Conservation (phyloP, 2,329 filamentous ascomycete species). For the Fulvia fulva region DNA sequence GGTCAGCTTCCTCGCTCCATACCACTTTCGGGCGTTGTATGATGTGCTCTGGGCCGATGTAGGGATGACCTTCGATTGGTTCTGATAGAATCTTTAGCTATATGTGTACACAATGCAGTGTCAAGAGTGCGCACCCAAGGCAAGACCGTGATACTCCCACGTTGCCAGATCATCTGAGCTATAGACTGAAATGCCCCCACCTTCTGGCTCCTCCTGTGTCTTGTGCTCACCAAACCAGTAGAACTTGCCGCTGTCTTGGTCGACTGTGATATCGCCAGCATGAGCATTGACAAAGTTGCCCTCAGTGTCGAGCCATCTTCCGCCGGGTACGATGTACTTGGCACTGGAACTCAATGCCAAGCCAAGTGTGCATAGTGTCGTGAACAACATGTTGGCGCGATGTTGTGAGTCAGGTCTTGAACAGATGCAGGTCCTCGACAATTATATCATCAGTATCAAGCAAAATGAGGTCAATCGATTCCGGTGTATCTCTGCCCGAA, state of each 20-base stretch:
- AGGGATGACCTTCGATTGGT: constrained; percentile 52
- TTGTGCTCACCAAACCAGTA: constrained; percentile 63
- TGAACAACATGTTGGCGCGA: not conserved
- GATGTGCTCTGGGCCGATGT: constrained; percentile 53
- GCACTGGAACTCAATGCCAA: constrained; percentile 17
- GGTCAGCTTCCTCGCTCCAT: constrained; percentile 50
- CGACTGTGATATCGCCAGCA: constrained; percentile 54
- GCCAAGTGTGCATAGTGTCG: not conserved
- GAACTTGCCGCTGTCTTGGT: constrained; percentile 52
- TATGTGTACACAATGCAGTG: not conserved
- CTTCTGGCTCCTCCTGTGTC: constrained; percentile 54
- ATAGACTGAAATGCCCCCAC: constrained; percentile 58
- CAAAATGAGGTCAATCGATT: not conserved
- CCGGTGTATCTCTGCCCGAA: not conserved
- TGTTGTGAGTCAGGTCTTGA: not conserved
- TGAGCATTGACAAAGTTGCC: constrained; percentile 60
- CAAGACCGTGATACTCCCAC: constrained; percentile 56
- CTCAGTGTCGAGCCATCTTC: constrained; percentile 57
- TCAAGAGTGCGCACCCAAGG: constrained; percentile 44
- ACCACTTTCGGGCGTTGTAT: constrained; percentile 62
- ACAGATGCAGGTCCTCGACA: not conserved
- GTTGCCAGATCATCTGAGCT: constrained; percentile 59
- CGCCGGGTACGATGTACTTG: constrained; percentile 60
- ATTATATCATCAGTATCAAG: not conserved
- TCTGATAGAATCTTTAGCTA: constrained; percentile 29